phyloP scores from a whole-genome alignment of 1,139 yeast species.

The Pichia sp. region DNA sequence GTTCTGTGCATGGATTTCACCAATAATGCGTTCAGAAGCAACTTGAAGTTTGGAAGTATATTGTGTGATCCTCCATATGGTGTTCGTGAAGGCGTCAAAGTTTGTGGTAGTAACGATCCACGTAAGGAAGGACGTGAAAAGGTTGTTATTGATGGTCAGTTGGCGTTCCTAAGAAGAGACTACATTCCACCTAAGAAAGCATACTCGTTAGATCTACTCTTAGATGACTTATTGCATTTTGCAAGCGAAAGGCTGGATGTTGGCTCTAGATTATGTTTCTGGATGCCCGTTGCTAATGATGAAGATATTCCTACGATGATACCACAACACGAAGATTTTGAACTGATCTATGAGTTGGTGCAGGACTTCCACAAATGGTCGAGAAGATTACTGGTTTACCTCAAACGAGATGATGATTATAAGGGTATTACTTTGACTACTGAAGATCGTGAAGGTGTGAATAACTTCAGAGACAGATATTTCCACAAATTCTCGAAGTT shows the following conservation, averaged over 20 bases:
- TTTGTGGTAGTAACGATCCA: conserved; percentile 62
- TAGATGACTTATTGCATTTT: conserved; percentile 71
- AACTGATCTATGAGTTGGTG: conserved; percentile 65
- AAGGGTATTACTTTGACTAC: conserved; percentile 48
- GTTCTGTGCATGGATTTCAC: conserved; percentile 92
- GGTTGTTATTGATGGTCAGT: conserved; percentile 65
- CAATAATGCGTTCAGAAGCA: conserved; percentile 67
- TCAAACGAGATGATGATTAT: conserved; percentile 52
- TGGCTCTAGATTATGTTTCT: conserved; percentile 78
- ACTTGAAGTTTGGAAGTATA: conserved; percentile 65
- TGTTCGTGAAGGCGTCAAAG: conserved; percentile 90
- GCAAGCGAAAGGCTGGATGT: conserved; percentile 65
- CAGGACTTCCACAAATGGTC: conserved; percentile 95
- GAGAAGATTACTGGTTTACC: conserved; percentile 73
- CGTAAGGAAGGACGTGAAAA: conserved; percentile 61
- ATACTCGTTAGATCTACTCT: conserved; percentile 65
- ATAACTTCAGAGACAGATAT: conserved; percentile 74
- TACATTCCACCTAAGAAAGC: conserved; percentile 93
- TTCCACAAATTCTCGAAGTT: conserved; percentile 49
- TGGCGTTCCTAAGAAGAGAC: conserved; percentile 71
- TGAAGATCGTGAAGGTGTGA: conserved; percentile 34
- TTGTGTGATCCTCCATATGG: conserved; percentile 99
- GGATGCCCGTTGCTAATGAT: conserved; percentile 99
- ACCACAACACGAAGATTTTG: conserved; percentile 72
- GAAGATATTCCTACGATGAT: conserved; percentile 61